A percentile compares a stretch with the other conserved stretches of the same genome.
These are phyloP conservation scores for Talaromyces sp. DNA, from an alignment of 2,329 filamentous ascomycete genomes.

Conservation along the genomic window DNA sequence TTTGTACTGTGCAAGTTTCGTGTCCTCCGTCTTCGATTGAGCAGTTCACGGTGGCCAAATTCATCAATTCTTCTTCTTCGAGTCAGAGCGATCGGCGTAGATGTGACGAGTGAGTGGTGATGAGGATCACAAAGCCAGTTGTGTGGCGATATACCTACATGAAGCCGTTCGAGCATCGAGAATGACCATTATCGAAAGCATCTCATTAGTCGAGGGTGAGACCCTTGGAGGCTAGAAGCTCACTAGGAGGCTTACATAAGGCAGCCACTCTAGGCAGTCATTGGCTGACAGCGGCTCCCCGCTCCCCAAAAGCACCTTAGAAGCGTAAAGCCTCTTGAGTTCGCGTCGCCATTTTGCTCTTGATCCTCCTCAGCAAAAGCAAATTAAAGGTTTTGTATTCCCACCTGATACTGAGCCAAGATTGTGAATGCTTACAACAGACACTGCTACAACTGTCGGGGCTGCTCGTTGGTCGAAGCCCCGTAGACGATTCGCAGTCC, in stretches of 20 bases:
- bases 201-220: background rate
- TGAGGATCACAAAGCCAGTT: background rate
- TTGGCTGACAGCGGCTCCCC: slow-evolving; percentile 2
- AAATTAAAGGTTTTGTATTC: background rate
- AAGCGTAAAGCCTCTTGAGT: background rate
- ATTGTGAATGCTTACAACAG: background rate
- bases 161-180: background rate
- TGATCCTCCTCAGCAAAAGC: background rate
- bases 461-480: background rate
- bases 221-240: background rate
- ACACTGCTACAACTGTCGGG: background rate
- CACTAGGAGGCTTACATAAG: slow-evolving; percentile 2
- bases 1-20: background rate
- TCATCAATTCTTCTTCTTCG: background rate
- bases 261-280: background rate
- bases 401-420: background rate
- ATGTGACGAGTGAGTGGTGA: background rate
- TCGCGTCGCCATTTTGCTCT: background rate
- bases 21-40: background rate
- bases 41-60: background rate
- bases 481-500: background rate
- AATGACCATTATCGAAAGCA: background rate
- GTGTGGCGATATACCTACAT: background rate
- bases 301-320: background rate
- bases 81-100: background rate